Percentiles rank a stretch among this genome's conserved stretches.
Evolutionary conservation across 106 monocot genomes (phyloP).

Genomic region (Vanilla planifolia): DNA sequence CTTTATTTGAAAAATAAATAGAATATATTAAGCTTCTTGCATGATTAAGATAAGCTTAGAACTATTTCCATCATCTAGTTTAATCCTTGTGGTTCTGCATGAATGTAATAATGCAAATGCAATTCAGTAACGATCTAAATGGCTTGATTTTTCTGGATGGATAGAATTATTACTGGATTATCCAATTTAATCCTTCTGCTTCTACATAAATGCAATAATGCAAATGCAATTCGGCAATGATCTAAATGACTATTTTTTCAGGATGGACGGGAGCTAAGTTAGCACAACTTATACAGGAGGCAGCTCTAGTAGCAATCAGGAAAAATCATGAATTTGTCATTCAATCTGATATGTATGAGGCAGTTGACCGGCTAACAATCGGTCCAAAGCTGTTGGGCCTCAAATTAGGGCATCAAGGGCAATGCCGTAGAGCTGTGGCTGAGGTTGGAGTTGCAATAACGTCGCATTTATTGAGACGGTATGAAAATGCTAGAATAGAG

Average conservation of each 20-base stretch:
- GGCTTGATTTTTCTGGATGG: constrained; percentile 48
- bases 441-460: constrained; percentile 79
- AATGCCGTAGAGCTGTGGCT: constrained; percentile 61
- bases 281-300: constrained; percentile 76
- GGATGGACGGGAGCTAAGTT: constrained; percentile 87
- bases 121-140: constrained; percentile 5
- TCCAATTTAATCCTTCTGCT: too few relatives aligned
- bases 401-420: constrained; percentile 81
- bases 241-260: constrained; percentile 21
- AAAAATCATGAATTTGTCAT: constrained; percentile 53
- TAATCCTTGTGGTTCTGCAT: too few relatives aligned
- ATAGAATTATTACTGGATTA: too few relatives aligned
- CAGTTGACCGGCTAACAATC: constrained; percentile 75
- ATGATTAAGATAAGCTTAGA: too few relatives aligned
- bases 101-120: background rate
- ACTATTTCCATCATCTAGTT: too few relatives aligned
- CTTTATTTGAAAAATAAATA: too few relatives aligned
- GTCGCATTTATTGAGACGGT: constrained; percentile 68
- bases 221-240: background rate
- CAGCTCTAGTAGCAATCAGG: constrained; percentile 76
- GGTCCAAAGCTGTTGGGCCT: constrained; percentile 64
- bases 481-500: constrained; percentile 80
- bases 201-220: background rate
- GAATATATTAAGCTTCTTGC: too few relatives aligned
- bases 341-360: constrained; percentile 81